These are phyloP conservation scores for Hibiscus mutabilis DNA, from an alignment of 345 rosid species.

Conservation along the genomic window DNA sequence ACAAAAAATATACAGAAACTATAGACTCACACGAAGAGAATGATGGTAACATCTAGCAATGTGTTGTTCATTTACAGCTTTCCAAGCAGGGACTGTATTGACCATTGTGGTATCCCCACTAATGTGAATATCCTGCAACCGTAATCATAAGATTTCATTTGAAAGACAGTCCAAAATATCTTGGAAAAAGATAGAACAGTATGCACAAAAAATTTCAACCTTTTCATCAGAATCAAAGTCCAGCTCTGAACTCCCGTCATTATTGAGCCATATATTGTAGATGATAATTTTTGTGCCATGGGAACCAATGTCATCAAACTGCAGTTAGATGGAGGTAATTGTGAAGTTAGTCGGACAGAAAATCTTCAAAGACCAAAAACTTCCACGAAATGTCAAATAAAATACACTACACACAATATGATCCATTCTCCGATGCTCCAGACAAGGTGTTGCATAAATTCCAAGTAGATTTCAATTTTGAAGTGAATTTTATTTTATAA, in stretches of 20 bases:
- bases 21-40: conserved; percentile 74
- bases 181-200: neutral
- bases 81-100: conserved; percentile 34
- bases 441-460: neutral
- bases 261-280: conserved; percentile 78
- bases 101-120: conserved; percentile 48
- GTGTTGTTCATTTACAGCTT: conserved; percentile 51
- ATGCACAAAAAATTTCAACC: conserved; percentile 32
- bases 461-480: neutral
- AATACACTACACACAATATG: neutral
- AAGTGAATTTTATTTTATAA: neutral
- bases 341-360: conserved; percentile 10
- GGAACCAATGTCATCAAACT: conserved; percentile 71
- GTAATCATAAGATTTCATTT: conserved; percentile 11
- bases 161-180: conserved; percentile 8
- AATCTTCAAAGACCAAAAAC: neutral
- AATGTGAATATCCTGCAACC: conserved; percentile 68
- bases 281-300: conserved; percentile 88
- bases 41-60: conserved; percentile 51
- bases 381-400: neutral
- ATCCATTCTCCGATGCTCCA: neutral
- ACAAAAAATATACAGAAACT: neutral
- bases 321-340: conserved; percentile 24
- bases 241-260: conserved; percentile 59
- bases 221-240: conserved; percentile 61